Conservation (phyloP, 805 yeast genomes). For the Candida krabiensis region DNA sequence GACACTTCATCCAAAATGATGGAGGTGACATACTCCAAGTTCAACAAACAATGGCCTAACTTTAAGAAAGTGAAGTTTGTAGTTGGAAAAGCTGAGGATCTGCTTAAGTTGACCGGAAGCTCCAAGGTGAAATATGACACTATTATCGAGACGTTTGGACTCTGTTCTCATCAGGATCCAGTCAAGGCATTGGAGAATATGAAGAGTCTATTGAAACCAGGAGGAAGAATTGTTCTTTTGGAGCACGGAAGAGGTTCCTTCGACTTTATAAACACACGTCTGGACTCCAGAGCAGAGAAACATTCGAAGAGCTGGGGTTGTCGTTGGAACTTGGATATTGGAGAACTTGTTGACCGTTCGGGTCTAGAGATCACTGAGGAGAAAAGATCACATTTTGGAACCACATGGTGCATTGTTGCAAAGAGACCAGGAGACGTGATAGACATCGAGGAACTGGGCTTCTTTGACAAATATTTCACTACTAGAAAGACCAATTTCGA, state of each 20-base stretch:
- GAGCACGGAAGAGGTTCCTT: conserved; percentile 93
- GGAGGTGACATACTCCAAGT: conserved; percentile 73
- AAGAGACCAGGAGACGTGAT: conserved; percentile 69
- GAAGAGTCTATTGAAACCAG: conserved; percentile 72
- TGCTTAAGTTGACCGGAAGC: conserved; percentile 46
- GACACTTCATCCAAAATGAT: conserved; percentile 89
- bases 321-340: conserved; percentile 94
- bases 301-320: conserved; percentile 95
- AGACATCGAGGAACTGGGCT: conserved; percentile 46
- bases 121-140: conserved; percentile 74
- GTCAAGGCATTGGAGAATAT: conserved; percentile 76
- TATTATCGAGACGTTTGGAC: conserved; percentile 88
- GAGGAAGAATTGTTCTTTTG: conserved; percentile 81
- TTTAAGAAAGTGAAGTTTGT: conserved; percentile 80
- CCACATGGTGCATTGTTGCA: conserved; percentile 84
- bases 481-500: conserved; percentile 32
- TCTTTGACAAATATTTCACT: conserved; percentile 49
- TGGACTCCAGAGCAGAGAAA: conserved; percentile 80
- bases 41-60: conserved; percentile 62
- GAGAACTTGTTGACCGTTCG: conserved; percentile 77
- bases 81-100: conserved; percentile 85
- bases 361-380: conserved; percentile 83
- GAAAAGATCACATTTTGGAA: conserved; percentile 82
- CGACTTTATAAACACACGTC: conserved; percentile 70
- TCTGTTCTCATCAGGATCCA: conserved; percentile 96